A percentile compares a stretch with the other conserved stretches of the same genome.
These are phyloP conservation scores for Bipolaris bicolor DNA, from an alignment of 2,329 filamentous ascomycete species.

Conservation along the genomic window DNA sequence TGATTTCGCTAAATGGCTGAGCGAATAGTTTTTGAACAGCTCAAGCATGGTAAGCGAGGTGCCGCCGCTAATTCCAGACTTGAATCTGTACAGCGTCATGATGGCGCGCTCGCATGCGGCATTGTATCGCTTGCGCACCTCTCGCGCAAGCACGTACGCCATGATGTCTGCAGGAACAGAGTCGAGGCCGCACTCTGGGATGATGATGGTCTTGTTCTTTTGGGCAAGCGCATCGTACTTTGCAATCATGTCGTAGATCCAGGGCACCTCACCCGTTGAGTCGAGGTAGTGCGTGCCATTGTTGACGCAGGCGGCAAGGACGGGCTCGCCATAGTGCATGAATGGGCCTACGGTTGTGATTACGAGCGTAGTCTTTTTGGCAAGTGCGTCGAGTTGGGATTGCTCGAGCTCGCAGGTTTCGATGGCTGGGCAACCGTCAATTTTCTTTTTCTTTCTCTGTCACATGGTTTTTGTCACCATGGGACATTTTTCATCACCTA, in stretches of 20 bases:
- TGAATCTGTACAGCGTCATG: constrained; percentile 60
- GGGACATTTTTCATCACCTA: constrained; percentile 46
- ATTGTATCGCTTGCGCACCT: constrained; percentile 59
- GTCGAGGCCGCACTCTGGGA: constrained; percentile 66
- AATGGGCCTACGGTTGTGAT: constrained; percentile 70
- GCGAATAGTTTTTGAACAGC: constrained; percentile 56
- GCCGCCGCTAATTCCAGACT: constrained; percentile 59
- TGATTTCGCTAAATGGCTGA: constrained; percentile 55
- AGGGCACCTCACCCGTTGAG: constrained; percentile 68
- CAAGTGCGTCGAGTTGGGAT: constrained; percentile 58
- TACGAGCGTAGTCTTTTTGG: constrained; percentile 62
- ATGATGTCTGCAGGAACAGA: constrained; percentile 66
- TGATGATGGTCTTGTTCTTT: constrained; percentile 64
- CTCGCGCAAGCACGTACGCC: constrained; percentile 59
- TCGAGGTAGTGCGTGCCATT: constrained; percentile 73
- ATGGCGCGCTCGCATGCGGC: constrained; percentile 59
- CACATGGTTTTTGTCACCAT: neutral
- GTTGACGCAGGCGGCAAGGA: constrained; percentile 68
- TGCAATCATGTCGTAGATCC: constrained; percentile 66
- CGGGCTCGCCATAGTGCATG: constrained; percentile 67
- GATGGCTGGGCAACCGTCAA: constrained; percentile 44
- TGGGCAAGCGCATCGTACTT: constrained; percentile 67
- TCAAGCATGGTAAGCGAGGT: constrained; percentile 70
- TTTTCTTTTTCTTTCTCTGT: neutral
- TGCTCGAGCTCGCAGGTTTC: constrained; percentile 52